Evolutionary conservation across 495 filamentous ascomycete genomes (phyloP).

Genomic region (Pyrenula massariospora): DNA sequence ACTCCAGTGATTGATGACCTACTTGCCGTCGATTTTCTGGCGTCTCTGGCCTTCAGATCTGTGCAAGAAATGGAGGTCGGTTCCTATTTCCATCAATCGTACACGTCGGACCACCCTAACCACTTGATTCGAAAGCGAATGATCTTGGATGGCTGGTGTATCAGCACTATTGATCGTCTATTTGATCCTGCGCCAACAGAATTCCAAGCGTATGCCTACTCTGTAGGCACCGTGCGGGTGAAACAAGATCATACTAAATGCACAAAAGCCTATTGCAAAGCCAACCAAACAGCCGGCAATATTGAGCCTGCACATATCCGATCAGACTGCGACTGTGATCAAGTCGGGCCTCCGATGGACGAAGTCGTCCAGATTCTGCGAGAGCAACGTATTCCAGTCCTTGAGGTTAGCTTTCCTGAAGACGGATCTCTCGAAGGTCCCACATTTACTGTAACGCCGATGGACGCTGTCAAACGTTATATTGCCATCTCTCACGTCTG

Average conservation of each 20-base stretch:
- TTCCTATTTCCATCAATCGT: neutral
- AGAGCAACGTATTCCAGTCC: neutral
- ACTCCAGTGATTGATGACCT: neutral
- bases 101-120: neutral
- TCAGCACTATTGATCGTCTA: neutral
- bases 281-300: neutral
- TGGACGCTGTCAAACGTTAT: conserved; percentile 1
- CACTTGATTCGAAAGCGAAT: neutral
- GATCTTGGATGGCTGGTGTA: neutral
- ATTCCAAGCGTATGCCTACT: neutral
- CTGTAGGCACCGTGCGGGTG: neutral
- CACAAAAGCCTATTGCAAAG: neutral
- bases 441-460: neutral
- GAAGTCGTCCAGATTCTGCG: neutral
- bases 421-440: neutral
- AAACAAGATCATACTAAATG: neutral
- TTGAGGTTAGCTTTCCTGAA: neutral
- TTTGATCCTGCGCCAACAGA: neutral
- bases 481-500: conserved; percentile 12
- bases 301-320: neutral
- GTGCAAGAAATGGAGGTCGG: neutral
- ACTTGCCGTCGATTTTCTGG: neutral
- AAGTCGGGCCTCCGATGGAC: neutral
- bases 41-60: neutral
- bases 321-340: neutral